These are phyloP conservation scores for Taxillus chinensis DNA, from an alignment of 164 flowering plant species.

Conservation along the genomic window DNA sequence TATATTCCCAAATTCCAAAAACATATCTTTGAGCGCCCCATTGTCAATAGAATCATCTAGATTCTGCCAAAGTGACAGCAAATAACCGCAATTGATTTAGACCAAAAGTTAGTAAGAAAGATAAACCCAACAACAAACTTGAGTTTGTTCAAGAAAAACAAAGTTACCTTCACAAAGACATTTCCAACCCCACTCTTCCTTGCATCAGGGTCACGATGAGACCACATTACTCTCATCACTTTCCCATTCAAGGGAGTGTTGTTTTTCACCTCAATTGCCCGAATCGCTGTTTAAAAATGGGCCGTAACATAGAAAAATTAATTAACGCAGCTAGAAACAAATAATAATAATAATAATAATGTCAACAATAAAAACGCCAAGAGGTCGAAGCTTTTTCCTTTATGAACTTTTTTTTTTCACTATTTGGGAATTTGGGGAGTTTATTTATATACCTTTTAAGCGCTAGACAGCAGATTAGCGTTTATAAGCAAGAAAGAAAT, in stretches of 20 bases:
- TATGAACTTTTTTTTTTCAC: too few species aligned
- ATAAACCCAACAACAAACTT: background rate
- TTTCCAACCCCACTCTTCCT: constrained; percentile 76
- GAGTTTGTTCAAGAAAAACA: background rate
- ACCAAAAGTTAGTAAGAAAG: background rate
- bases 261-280: constrained; percentile 59
- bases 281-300: constrained; percentile 31
- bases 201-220: constrained; percentile 61
- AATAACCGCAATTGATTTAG: background rate
- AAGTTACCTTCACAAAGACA: constrained; percentile 72
- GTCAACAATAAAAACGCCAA: background rate
- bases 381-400: too few species aligned
- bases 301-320: background rate
- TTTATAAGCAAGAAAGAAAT: too few species aligned
- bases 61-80: constrained; percentile 37
- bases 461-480: too few species aligned
- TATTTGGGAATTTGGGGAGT: too few species aligned
- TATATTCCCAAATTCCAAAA: constrained; percentile 54
- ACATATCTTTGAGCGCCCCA: constrained; percentile 50
- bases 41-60: constrained; percentile 50
- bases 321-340: background rate
- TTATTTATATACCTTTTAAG: too few species aligned
- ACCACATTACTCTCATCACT: constrained; percentile 57
- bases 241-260: constrained; percentile 56
- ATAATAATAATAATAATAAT: background rate